Evolutionary conservation across 306 rosid genomes (phyloP).

Genomic region (Sicyos baderoa): DNA sequence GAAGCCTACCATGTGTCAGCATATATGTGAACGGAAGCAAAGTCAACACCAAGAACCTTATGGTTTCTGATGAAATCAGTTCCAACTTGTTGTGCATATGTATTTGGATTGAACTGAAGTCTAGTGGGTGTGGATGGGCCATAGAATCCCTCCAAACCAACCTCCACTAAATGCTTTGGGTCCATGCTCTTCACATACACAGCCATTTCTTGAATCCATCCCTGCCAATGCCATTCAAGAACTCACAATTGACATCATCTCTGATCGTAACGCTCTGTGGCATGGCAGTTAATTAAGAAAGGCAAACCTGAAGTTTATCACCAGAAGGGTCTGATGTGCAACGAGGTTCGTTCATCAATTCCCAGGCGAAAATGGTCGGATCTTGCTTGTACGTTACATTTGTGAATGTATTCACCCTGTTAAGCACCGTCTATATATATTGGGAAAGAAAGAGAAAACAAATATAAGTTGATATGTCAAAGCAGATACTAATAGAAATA

Average conservation of each 20-base stretch:
- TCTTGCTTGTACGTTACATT: slow-evolving; percentile 86
- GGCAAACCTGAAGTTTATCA: slow-evolving; percentile 58
- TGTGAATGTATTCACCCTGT: slow-evolving; percentile 69
- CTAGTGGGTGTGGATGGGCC: slow-evolving; percentile 79
- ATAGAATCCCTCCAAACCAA: slow-evolving; percentile 89
- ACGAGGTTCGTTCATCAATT: slow-evolving; percentile 88
- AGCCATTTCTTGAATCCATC: slow-evolving; percentile 91
- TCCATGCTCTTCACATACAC: slow-evolving; percentile 75
- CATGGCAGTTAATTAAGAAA: slow-evolving; percentile 6
- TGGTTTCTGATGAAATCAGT: slow-evolving; percentile 90
- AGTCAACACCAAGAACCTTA: slow-evolving; percentile 82
- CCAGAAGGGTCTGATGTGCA: slow-evolving; percentile 81
- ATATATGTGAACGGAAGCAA: slow-evolving; percentile 85
- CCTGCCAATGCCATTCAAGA: slow-evolving; percentile 32
- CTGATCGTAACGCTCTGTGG: too few relatives aligned
- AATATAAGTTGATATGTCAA: neutral
- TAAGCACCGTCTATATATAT: slow-evolving; percentile 58
- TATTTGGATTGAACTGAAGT: slow-evolving; percentile 72
- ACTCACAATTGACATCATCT: too few relatives aligned
- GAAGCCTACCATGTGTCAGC: slow-evolving; percentile 78
- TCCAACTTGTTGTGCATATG: slow-evolving; percentile 85
- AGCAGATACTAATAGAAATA: neutral
- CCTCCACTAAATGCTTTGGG: slow-evolving; percentile 79
- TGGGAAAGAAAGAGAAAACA: slow-evolving; percentile 24
- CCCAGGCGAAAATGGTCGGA: slow-evolving; percentile 93